Percentiles rank a stretch among this genome's conserved stretches.
phyloP scores from a whole-genome alignment of 768 basidiomycete species.

The Mrakia gelida region DNA sequence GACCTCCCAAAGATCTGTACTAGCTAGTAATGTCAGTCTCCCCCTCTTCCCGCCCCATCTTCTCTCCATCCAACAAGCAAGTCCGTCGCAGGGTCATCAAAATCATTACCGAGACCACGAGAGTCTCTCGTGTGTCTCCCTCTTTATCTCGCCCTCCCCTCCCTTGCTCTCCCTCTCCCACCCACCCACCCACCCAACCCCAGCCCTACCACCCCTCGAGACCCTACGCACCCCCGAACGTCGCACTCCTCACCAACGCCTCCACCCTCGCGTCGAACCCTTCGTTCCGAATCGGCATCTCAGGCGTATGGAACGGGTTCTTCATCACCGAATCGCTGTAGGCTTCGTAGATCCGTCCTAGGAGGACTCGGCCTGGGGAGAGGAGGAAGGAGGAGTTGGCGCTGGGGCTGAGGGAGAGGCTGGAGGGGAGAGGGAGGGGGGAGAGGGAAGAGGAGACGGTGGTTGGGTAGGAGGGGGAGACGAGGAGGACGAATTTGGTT shows the following conservation, averaged over 20 bases:
- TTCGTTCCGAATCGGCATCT: slow-evolving; percentile 95
- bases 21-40: no score
- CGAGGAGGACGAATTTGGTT: slow-evolving; percentile 90
- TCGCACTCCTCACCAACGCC: slow-evolving; percentile 6
- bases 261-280: slow-evolving; percentile 62
- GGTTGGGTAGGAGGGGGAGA: slow-evolving; percentile 62
- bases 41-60: no score
- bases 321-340: slow-evolving; percentile 97
- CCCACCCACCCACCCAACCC: no score
- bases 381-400: slow-evolving; percentile 4
- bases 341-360: slow-evolving; percentile 84
- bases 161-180: no score
- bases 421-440: background rate
- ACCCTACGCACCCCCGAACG: background rate
- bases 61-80: no score
- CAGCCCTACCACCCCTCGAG: no score
- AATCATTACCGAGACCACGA: no score
- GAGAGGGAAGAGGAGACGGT: slow-evolving; percentile 41
- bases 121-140: no score
- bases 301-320: slow-evolving; percentile 98
- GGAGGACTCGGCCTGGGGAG: slow-evolving; percentile 42
- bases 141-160: no score
- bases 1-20: no score
- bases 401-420: background rate
- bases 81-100: no score